phyloP scores from a whole-genome alignment of 129 eudicot species.

The Daucus carota region DNA sequence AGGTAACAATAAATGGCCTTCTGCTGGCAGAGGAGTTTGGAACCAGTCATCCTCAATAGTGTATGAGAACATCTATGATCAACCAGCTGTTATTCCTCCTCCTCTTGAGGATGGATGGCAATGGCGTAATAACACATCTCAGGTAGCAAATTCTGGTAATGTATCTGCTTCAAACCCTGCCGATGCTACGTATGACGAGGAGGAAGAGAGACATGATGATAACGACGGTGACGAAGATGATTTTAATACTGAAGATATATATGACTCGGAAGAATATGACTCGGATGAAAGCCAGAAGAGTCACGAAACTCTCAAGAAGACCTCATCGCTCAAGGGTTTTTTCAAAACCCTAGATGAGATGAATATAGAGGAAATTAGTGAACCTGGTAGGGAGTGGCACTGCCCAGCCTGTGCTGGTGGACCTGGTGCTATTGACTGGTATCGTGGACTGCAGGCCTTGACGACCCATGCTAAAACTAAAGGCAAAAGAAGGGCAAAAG shows the following conservation, averaged over 20 bases:
- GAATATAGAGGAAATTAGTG: slow-evolving; percentile 47
- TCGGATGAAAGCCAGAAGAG: slow-evolving; percentile 66
- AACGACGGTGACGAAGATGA: slow-evolving; percentile 26
- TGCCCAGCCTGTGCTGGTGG: slow-evolving; percentile 92
- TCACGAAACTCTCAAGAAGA: slow-evolving; percentile 57
- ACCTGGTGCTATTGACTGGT: slow-evolving; percentile 93
- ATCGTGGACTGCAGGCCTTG: slow-evolving; percentile 66
- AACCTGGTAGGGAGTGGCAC: slow-evolving; percentile 80
- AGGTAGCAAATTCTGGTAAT: neutral
- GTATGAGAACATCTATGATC: slow-evolving; percentile 10
- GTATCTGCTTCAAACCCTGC: neutral
- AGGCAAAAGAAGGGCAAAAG: slow-evolving; percentile 63
- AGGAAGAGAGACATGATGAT: slow-evolving; percentile 10
- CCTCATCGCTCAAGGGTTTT: slow-evolving; percentile 42
- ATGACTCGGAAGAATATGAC: slow-evolving; percentile 60
- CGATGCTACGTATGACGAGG: neutral
- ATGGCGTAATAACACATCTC: slow-evolving; percentile 27
- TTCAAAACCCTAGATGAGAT: slow-evolving; percentile 46
- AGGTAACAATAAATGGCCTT: slow-evolving; percentile 20
- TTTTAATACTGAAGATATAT: slow-evolving; percentile 21
- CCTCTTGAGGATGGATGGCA: slow-evolving; percentile 61
- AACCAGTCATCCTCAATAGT: slow-evolving; percentile 20
- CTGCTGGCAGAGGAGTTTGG: slow-evolving; percentile 35
- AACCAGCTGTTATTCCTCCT: slow-evolving; percentile 33
- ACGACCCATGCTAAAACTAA: slow-evolving; percentile 69